Evolutionary conservation across 2,329 filamentous ascomycete genomes (phyloP), one percentile per base, ranked within the genome.

Genomic region (Aspergillus tamarii): DNA sequence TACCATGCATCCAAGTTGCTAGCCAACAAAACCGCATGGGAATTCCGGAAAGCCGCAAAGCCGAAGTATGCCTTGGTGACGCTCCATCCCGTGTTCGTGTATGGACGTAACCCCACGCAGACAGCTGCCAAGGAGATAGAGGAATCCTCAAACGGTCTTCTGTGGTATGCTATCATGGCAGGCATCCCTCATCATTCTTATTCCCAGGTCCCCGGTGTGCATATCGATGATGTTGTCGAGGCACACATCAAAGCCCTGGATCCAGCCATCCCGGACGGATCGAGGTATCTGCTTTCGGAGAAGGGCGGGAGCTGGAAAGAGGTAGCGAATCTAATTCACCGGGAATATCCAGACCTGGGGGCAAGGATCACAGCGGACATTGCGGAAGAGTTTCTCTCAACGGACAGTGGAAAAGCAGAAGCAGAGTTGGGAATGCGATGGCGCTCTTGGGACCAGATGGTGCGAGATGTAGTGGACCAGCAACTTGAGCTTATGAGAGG

Each of bases 1-100:
- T 74, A 74, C 54, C 53, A 54, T 2, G 70, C 71, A 8, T 73
- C 71, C 1, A 75, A 75, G 50, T 28, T 72, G 8, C 68, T 73
- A 6, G 67, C 72, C 7, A 28, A 50, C 4, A 8, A 8, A 19
- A 26, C 26, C 12, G 28, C 12, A 14, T 50, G 12, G 4, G 46
- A 50, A 9, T 50, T 50, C 46, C 28, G 14, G 2, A 28, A 50
- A 11, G 12, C 12, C 23, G 5, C 2, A 19, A 30, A 50, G 7
- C 26, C 46, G 12, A 12, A 11, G 8, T 50, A 9, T n/a, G 12
- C 4, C 7, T 14, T 50, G 12, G 46, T 50, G 4, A 50, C 46
- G 6, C 12, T 30, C 6, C 46, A 50, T 19, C 46, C 46, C 8
- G 26, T 26, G 23, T 50, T 16, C 30, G 46, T 50, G 14, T 50